These are phyloP conservation scores for Pythium sukuiense DNA, from an alignment of 352 stramenopile species.

Conservation along the genomic window DNA sequence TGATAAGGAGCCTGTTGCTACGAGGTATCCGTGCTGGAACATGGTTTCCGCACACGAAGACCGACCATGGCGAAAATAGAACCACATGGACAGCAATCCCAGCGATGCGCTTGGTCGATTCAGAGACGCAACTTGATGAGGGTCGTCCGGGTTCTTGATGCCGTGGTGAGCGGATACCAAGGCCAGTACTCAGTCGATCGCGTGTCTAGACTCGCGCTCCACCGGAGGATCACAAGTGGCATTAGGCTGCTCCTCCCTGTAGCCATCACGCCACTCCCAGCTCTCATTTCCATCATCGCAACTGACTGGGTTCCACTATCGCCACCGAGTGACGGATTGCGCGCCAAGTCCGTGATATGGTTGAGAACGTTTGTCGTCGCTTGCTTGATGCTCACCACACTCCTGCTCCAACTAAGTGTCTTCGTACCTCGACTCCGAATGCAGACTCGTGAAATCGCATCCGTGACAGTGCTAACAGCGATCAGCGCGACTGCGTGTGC, in stretches of 20 bases:
- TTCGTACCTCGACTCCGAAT: neutral
- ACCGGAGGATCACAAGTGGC: neutral
- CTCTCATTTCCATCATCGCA: neutral
- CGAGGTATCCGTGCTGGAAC: no score
- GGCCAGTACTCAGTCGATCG: constrained; percentile 9
- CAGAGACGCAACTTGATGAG: neutral
- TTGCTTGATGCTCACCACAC: neutral
- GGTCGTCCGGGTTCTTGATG: neutral
- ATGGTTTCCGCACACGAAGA: no score
- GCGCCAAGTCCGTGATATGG: neutral
- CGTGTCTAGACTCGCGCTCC: neutral
- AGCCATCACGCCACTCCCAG: neutral
- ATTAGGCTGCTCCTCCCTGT: neutral
- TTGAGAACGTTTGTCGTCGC: neutral
- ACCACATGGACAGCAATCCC: neutral
- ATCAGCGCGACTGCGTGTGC: neutral
- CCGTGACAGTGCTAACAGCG: neutral
- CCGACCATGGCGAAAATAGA: neutral
- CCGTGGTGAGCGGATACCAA: neutral
- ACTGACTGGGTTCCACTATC: neutral
- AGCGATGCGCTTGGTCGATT: no score
- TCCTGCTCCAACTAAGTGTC: neutral
- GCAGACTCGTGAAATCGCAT: neutral
- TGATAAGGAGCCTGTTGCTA: no score
- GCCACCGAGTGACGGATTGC: neutral